phyloP scores from a whole-genome alignment of 2,329 filamentous ascomycete genomes.

The Teratosphaeria zuluensis region DNA sequence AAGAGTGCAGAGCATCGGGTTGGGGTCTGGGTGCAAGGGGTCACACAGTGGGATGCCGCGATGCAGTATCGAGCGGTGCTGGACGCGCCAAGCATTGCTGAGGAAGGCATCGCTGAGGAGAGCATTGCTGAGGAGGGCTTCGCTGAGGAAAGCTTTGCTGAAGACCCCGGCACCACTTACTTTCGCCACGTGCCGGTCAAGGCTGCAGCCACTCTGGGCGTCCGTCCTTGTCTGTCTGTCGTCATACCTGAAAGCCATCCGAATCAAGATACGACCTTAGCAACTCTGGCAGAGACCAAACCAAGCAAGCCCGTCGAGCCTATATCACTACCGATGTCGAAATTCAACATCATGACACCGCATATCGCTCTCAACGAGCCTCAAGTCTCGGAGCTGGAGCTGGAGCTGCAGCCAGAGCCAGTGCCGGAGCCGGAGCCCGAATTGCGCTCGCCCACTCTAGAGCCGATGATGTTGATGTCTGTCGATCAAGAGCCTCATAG shows the following conservation, averaged over 20 bases:
- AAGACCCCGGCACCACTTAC: slow-evolving; percentile 11
- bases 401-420: not conserved
- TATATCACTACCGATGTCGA: slow-evolving; percentile 9
- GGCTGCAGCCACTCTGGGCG: not conserved
- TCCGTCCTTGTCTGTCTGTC: slow-evolving; percentile 8
- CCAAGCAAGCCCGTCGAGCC: slow-evolving; percentile 6
- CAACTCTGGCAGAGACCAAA: slow-evolving; percentile 6
- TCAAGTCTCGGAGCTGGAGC: not conserved
- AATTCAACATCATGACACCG: slow-evolving; percentile 8
- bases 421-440: not conserved
- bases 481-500: not conserved
- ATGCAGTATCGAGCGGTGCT: slow-evolving; percentile 3
- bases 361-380: slow-evolving; percentile 6
- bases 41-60: slow-evolving; percentile 31
- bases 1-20: slow-evolving; percentile 25
- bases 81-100: slow-evolving; percentile 5
- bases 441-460: not conserved
- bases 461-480: not conserved
- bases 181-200: slow-evolving; percentile 4
- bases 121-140: slow-evolving; percentile 8
- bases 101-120: slow-evolving; percentile 8
- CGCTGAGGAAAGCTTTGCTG: slow-evolving; percentile 7
- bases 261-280: slow-evolving; percentile 3
- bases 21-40: slow-evolving; percentile 37
- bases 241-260: slow-evolving; percentile 10